phyloP scores from a whole-genome alignment of 441 rosid species.

The Raphanus hybrid region DNA sequence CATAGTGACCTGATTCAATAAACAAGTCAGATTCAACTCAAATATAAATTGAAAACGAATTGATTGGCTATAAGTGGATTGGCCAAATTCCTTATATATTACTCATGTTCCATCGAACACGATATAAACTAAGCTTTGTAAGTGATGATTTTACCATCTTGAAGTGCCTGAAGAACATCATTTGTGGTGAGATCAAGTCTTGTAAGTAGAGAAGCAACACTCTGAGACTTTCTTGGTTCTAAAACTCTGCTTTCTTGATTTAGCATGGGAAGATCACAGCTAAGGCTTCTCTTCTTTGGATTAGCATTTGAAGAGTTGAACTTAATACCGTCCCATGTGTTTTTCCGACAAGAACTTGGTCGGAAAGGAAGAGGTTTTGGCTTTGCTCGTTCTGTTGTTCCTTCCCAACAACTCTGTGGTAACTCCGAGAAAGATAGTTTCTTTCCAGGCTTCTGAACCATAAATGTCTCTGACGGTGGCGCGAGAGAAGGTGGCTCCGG shows the following conservation, averaged over 20 bases:
- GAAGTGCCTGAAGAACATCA: conserved; percentile 80
- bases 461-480: conserved; percentile 85
- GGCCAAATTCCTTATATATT: no score
- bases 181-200: conserved; percentile 75
- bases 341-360: conserved; percentile 89
- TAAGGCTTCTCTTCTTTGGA: conserved; percentile 48
- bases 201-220: conserved; percentile 69
- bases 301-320: conserved; percentile 70
- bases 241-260: conserved; percentile 57
- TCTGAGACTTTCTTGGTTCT: conserved; percentile 81
- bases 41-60: no score
- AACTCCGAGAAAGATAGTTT: conserved; percentile 41
- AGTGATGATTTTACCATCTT: conserved; percentile 53
- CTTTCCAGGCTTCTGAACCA: conserved; percentile 45
- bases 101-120: no score
- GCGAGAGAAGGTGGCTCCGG: conserved; percentile 66
- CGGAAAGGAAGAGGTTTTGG: conserved; percentile 87
- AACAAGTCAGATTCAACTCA: not conserved
- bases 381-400: conserved; percentile 59
- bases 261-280: conserved; percentile 57
- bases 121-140: not conserved
- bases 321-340: conserved; percentile 89
- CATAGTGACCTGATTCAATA: conserved; percentile 45
- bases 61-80: no score
- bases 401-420: conserved; percentile 35